These are phyloP conservation scores for Fraxinus anomala DNA, from an alignment of 257 asterid genomes.

Conservation along the genomic window DNA sequence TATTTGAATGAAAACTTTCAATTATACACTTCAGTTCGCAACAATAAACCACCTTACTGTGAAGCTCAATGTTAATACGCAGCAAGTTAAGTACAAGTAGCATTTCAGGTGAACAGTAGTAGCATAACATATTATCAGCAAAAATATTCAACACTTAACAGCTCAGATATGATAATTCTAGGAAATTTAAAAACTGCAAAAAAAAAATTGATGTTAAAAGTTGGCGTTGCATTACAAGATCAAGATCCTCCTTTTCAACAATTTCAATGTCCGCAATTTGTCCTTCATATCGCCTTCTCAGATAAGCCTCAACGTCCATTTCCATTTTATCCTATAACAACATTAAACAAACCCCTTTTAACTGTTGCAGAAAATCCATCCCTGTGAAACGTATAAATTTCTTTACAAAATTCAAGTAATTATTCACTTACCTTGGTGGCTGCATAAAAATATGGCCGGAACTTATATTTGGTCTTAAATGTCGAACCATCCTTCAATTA, in stretches of 20 bases:
- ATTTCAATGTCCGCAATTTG: constrained; percentile 87
- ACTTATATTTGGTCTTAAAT: constrained; percentile 84
- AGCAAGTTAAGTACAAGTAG: constrained; percentile 6
- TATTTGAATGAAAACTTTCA: no score
- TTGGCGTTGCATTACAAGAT: constrained; percentile 61
- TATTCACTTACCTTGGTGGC: constrained; percentile 73
- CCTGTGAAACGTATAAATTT: not conserved
- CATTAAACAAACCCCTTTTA: constrained; percentile 22
- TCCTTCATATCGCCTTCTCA: constrained; percentile 90
- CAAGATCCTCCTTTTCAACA: constrained; percentile 87
- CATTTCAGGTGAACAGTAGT: constrained; percentile 6
- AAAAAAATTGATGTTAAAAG: not conserved
- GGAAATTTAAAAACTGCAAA: constrained; percentile 4
- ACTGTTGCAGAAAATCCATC: constrained; percentile 16
- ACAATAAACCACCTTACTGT: not conserved
- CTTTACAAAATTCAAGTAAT: constrained; percentile 6
- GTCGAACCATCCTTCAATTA: constrained; percentile 87
- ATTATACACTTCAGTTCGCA: not conserved
- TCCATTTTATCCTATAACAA: constrained; percentile 73
- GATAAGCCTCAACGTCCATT: constrained; percentile 90
- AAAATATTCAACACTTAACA: not conserved
- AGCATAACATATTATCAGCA: not conserved
- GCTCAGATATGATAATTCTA: constrained; percentile 14
- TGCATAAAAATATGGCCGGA: constrained; percentile 91
- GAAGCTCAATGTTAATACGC: not conserved